Conservation (phyloP, 2,329 filamentous ascomycete genomes). For the Aaosphaeria arxii region DNA sequence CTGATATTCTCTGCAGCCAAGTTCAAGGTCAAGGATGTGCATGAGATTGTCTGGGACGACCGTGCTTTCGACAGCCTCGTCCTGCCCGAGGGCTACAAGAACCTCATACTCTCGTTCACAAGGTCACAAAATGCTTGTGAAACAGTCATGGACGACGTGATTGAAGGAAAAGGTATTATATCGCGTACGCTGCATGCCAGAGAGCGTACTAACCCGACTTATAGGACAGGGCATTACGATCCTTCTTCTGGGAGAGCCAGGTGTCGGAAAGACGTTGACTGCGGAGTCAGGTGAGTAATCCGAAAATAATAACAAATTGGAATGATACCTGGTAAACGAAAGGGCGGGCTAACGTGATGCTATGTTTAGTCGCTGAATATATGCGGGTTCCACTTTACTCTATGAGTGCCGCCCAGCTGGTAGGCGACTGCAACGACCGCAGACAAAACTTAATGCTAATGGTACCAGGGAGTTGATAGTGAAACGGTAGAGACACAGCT, state of each 20-base stretch:
- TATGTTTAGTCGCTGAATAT: slow-evolving; percentile 16
- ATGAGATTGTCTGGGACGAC: slow-evolving; percentile 27
- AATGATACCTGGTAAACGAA: neutral
- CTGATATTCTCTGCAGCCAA: slow-evolving; percentile 11
- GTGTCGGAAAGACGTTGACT: slow-evolving; percentile 26
- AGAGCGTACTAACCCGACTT: neutral
- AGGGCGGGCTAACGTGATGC: slow-evolving; percentile 3
- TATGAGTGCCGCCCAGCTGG: slow-evolving; percentile 17
- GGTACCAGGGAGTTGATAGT: neutral
- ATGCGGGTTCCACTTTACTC: slow-evolving; percentile 15
- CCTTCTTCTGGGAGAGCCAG: slow-evolving; percentile 8
- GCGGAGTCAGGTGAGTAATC: slow-evolving; percentile 16
- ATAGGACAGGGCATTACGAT: neutral
- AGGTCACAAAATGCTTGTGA: slow-evolving; percentile 15
- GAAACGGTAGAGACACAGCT: slow-evolving; percentile 6
- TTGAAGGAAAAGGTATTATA: slow-evolving; percentile 28
- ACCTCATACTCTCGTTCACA: slow-evolving; percentile 24
- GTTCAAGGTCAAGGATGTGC: slow-evolving; percentile 20
- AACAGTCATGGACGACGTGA: slow-evolving; percentile 24
- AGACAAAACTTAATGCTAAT: neutral
- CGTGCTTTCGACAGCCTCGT: slow-evolving; percentile 26
- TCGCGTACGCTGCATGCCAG: slow-evolving; percentile 7
- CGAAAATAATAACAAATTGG: neutral
- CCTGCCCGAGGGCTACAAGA: slow-evolving; percentile 23
- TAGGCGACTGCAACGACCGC: slow-evolving; percentile 1